A percentile compares a stretch with the other conserved stretches of the same genome.
phyloP scores from a whole-genome alignment of 441 rosid species.

The Kokia cookei region DNA sequence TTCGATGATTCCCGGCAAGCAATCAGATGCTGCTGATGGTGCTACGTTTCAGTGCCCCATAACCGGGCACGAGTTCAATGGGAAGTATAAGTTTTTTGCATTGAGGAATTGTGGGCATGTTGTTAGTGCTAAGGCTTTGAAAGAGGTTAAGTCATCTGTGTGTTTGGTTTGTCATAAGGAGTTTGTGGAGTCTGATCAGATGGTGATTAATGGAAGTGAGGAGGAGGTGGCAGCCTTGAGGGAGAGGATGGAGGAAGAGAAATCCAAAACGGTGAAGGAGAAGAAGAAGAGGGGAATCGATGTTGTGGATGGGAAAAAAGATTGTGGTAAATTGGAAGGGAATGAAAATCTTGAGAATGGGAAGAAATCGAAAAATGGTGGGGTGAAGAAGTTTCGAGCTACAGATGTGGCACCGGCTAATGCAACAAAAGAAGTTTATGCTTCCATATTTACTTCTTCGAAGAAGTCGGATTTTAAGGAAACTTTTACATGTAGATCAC shows the following conservation, averaged over 20 bases:
- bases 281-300: slow-evolving; percentile 43
- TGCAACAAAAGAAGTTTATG: slow-evolving; percentile 74
- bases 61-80: slow-evolving; percentile 76
- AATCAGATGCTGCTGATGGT: slow-evolving; percentile 19
- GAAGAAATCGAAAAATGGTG: slow-evolving; percentile 24
- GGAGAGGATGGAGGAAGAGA: slow-evolving; percentile 72
- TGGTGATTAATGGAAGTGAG: slow-evolving; percentile 76
- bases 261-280: slow-evolving; percentile 38
- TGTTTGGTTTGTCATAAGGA: slow-evolving; percentile 85
- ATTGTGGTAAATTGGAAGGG: slow-evolving; percentile 27
- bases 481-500: slow-evolving; percentile 79
- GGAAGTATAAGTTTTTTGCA: slow-evolving; percentile 68
- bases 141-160: slow-evolving; percentile 75
- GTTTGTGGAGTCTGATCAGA: slow-evolving; percentile 54
- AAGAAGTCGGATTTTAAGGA: slow-evolving; percentile 69
- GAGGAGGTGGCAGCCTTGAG: slow-evolving; percentile 64
- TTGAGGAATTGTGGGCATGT: slow-evolving; percentile 85
- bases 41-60: slow-evolving; percentile 75
- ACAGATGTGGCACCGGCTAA: slow-evolving; percentile 53
- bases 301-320: slow-evolving; percentile 28
- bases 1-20: slow-evolving; percentile 44
- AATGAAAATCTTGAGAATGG: slow-evolving; percentile 40
- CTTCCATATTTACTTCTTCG: slow-evolving; percentile 78
- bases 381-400: slow-evolving; percentile 63
- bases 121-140: slow-evolving; percentile 83